Evolutionary conservation across 331 rosid species (phyloP).

Genomic region (Arachis monticola): DNA sequence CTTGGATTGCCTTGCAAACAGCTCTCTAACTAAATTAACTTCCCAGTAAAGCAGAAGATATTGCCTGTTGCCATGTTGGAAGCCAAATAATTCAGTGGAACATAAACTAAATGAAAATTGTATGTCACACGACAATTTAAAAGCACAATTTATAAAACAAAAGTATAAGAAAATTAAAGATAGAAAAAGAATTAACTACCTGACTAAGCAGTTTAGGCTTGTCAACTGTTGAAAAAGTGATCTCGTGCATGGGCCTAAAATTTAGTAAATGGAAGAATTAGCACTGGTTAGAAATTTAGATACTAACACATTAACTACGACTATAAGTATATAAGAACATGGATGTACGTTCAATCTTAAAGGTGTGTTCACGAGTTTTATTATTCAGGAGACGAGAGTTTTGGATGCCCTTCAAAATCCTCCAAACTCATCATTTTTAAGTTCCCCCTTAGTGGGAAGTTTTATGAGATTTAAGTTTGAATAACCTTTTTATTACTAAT

Average conservation of each 20-base stretch:
- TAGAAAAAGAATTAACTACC: conserved; percentile 59
- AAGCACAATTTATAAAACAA: neutral
- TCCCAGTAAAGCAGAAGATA: conserved; percentile 33
- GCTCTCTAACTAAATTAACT: conserved; percentile 29
- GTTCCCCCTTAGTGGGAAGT: too few relatives aligned
- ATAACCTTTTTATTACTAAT: too few relatives aligned
- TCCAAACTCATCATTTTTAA: too few relatives aligned
- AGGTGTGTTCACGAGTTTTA: too few relatives aligned
- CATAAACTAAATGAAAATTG: conserved; percentile 22
- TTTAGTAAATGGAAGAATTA: conserved; percentile 37
- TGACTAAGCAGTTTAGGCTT: conserved; percentile 97
- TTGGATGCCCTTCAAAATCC: too few relatives aligned
- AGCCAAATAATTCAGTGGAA: conserved; percentile 24
- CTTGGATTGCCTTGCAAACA: conserved; percentile 29
- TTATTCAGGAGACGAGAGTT: too few relatives aligned
- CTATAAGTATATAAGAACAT: conserved; percentile 25
- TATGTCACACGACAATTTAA: conserved; percentile 22
- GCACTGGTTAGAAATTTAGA: conserved; percentile 28
- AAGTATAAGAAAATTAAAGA: neutral
- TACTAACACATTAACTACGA: conserved; percentile 11
- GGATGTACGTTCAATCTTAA: neutral
- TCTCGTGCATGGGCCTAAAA: conserved; percentile 96
- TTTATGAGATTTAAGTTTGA: too few relatives aligned
- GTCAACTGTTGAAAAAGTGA: conserved; percentile 92
- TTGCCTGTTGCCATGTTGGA: conserved; percentile 25